Conservation (phyloP, 345 rosid species). For the Ricinus communis region DNA sequence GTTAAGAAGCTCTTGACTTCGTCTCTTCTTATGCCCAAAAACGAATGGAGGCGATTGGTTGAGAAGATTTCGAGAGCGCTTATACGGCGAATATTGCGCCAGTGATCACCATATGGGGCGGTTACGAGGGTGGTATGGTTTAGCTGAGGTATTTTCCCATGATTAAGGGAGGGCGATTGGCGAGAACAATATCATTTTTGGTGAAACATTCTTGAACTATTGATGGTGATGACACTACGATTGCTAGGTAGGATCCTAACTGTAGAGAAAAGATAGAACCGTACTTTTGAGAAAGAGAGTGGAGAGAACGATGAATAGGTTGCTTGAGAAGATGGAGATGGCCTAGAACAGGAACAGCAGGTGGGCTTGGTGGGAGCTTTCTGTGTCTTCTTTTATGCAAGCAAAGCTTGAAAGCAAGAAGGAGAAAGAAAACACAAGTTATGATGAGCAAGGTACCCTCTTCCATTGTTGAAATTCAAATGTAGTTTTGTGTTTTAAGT, state of each 20-base stretch:
- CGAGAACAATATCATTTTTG: not conserved
- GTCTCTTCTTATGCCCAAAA: not conserved
- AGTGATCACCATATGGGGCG: not conserved
- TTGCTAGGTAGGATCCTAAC: not conserved
- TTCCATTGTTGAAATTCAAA: constrained; percentile 20
- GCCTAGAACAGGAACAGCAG: constrained; percentile 49
- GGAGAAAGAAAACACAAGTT: constrained; percentile 11
- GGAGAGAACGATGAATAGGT: constrained; percentile 35
- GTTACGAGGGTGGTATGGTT: not conserved
- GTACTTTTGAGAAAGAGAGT: constrained; percentile 4
- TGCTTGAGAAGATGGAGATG: constrained; percentile 51
- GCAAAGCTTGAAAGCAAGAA: constrained; percentile 20
- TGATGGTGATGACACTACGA: not conserved
- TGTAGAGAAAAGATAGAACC: constrained; percentile 10
- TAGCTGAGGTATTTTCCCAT: not conserved
- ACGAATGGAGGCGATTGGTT: not conserved
- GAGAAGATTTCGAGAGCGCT: constrained; percentile 3
- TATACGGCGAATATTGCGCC: constrained; percentile 15
- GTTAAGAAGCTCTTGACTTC: not conserved
- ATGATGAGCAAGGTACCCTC: constrained; percentile 1
- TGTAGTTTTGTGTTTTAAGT: not conserved
- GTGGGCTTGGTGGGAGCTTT: constrained; percentile 52
- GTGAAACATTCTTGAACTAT: constrained; percentile 6
- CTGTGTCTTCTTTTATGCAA: not conserved
- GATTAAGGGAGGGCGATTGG: not conserved